Evolutionary conservation across 768 basidiomycete genomes (phyloP).

Genomic region (Hygrophoropsis aurantiaca): DNA sequence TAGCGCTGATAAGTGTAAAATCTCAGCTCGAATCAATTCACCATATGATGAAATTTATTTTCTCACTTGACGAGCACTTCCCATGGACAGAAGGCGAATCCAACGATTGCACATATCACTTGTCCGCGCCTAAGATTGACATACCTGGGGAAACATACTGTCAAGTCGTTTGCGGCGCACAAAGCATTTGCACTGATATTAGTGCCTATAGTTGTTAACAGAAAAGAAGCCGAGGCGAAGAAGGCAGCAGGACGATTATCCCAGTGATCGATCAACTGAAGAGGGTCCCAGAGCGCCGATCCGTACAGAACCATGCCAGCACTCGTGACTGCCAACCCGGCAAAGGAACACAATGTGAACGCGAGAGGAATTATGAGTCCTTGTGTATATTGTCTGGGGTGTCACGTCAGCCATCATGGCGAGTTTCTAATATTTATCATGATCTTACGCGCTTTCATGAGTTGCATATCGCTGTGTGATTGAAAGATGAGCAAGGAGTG

Average conservation of each 20-base stretch:
- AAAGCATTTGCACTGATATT: constrained; percentile 64
- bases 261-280: constrained; percentile 75
- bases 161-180: constrained; percentile 82
- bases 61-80: constrained; percentile 61
- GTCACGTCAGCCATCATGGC: constrained; percentile 1
- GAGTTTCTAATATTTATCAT: background rate
- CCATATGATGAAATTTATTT: background rate
- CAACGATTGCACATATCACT: constrained; percentile 74
- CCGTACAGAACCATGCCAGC: constrained; percentile 74
- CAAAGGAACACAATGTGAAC: constrained; percentile 76
- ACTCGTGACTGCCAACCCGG: constrained; percentile 79
- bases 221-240: constrained; percentile 76
- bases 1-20: constrained; percentile 35
- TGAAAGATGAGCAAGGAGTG: constrained; percentile 9
- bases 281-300: constrained; percentile 68
- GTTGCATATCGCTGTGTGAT: constrained; percentile 65
- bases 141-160: constrained; percentile 70
- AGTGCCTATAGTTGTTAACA: constrained; percentile 33
- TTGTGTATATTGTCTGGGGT: constrained; percentile 67
- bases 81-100: constrained; percentile 88
- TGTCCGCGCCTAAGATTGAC: constrained; percentile 83
- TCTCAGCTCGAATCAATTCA: background rate
- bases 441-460: constrained; percentile 53
- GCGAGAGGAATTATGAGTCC: constrained; percentile 71
- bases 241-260: constrained; percentile 84